Conservation (phyloP, 352 stramenopile genomes). For the Phytophthora colocasiae region DNA sequence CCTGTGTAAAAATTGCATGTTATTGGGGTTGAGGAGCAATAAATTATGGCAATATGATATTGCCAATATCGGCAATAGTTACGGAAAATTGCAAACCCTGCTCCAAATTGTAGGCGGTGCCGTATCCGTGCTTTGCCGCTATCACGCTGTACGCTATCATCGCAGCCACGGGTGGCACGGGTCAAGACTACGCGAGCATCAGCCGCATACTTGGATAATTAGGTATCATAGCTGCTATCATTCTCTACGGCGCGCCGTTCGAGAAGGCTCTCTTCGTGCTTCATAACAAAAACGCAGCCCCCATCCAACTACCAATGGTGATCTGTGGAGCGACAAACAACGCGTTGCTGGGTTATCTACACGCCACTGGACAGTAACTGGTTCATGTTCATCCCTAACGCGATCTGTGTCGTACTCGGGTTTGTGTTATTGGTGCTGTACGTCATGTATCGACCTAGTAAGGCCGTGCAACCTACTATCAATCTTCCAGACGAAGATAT, state of each 20-base stretch:
- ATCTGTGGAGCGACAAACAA: conserved; percentile 51
- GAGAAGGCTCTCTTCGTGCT: conserved; percentile 52
- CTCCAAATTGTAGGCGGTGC: conserved; percentile 34
- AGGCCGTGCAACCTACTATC: conserved; percentile 19
- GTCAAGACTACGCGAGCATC: conserved; percentile 39
- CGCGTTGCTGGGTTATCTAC: conserved; percentile 56
- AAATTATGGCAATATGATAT: too few relatives aligned
- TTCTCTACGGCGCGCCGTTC: conserved; percentile 50
- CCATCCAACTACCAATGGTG: conserved; percentile 61
- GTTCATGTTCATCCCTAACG: conserved; percentile 62
- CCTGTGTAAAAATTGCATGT: too few relatives aligned
- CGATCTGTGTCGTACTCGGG: conserved; percentile 46
- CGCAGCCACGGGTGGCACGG: conserved; percentile 37
- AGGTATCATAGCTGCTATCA: conserved; percentile 39
- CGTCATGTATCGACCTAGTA: conserved; percentile 48
- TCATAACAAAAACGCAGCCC: conserved; percentile 47
- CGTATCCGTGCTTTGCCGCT: conserved; percentile 26
- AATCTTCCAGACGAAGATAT: conserved; percentile 25
- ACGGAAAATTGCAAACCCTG: too few relatives aligned
- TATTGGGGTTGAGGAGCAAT: too few relatives aligned
- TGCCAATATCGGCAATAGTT: too few relatives aligned
- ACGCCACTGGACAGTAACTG: conserved; percentile 49
- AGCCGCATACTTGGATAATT: conserved; percentile 45
- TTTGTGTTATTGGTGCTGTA: conserved; percentile 50
- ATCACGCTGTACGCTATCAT: conserved; percentile 56